Evolutionary conservation across 176 grass and related monocot genomes (phyloP).

Genomic region (Elaeis guineensis): DNA sequence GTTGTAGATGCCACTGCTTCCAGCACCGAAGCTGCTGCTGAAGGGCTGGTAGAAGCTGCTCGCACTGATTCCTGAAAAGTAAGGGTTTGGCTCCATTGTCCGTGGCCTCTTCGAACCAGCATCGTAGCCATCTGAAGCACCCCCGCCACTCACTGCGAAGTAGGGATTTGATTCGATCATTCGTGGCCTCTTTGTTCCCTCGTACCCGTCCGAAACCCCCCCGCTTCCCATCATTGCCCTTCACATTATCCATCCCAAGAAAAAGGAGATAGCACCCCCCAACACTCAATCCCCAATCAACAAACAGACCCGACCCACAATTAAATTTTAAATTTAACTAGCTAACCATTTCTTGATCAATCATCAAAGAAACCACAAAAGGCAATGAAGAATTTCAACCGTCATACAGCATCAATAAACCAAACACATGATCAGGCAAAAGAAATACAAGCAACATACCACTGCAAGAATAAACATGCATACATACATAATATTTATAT

Average conservation of each 20-base stretch:
- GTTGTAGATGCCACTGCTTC: constrained; percentile 41
- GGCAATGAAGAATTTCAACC: too few species aligned
- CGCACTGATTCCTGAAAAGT: constrained; percentile 41
- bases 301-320: constrained; percentile 40
- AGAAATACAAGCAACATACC: not conserved
- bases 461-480: not conserved
- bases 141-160: constrained; percentile 83
- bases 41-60: constrained; percentile 40
- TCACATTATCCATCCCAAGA: constrained; percentile 72
- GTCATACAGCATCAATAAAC: too few species aligned
- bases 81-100: constrained; percentile 51
- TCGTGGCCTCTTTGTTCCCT: constrained; percentile 95
- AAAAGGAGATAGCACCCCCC: constrained; percentile 72
- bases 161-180: constrained; percentile 99
- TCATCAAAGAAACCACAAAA: too few species aligned
- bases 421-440: not conserved
- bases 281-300: constrained; percentile 78
- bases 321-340: too few species aligned
- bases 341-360: too few species aligned
- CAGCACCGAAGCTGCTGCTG: constrained; percentile 31
- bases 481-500: too few species aligned
- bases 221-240: constrained; percentile 85
- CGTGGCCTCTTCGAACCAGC: constrained; percentile 60
- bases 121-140: constrained; percentile 30
- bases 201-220: constrained; percentile 88